Conservation (phyloP, 345 rosid genomes). For the Nasturtium officinale region DNA sequence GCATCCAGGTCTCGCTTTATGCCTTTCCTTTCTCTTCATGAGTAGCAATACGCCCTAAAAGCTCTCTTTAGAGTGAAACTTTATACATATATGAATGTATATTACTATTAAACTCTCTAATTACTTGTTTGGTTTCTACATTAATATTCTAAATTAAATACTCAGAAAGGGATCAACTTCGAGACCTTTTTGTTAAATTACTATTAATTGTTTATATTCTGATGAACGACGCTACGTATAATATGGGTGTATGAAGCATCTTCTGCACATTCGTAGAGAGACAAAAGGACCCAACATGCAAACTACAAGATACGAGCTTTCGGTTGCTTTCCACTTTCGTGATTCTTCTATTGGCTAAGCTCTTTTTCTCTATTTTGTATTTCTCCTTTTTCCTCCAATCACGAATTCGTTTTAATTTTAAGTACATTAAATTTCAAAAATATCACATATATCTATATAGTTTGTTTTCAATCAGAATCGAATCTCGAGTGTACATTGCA, state of each 20-base stretch:
- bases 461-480: not conserved
- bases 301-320: constrained; percentile 38
- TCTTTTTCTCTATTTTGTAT: not conserved
- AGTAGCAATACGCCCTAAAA: constrained; percentile 40
- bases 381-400: not conserved
- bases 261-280: constrained; percentile 38
- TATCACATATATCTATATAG: not conserved
- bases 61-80: constrained; percentile 39
- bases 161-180: constrained; percentile 42
- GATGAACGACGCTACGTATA: constrained; percentile 37
- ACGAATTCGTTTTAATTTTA: not conserved
- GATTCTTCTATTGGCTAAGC: constrained; percentile 36
- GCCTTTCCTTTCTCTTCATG: constrained; percentile 30
- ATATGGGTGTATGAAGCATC: constrained; percentile 29
- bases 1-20: constrained; percentile 37
- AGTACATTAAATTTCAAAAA: not conserved
- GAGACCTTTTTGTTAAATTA: constrained; percentile 39
- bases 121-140: not conserved
- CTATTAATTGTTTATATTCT: constrained; percentile 31
- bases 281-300: constrained; percentile 47
- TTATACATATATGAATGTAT: not conserved
- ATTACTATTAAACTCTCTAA: constrained; percentile 6
- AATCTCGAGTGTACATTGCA: not conserved
- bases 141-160: constrained; percentile 6
- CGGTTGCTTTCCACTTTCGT: constrained; percentile 46